Evolutionary conservation across 2,329 filamentous ascomycete genomes (phyloP), one percentile per base, ranked within the genome.

Genomic region (Paramyrothecium sp.): DNA sequence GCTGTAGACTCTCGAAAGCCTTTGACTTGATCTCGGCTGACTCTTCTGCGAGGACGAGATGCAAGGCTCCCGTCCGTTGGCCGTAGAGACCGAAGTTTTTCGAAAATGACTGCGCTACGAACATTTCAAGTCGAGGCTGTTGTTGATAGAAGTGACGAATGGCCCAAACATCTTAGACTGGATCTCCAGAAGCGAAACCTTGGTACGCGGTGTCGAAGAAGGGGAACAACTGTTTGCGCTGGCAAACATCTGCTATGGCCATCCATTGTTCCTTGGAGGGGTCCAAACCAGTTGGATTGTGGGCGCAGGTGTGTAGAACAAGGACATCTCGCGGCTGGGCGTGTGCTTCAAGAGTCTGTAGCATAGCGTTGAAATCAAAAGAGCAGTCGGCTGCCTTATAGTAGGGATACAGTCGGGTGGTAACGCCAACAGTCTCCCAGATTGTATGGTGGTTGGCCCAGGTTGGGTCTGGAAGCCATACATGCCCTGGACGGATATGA

Each of bases 361-460:
- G 58, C 64, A 73, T 68, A 33, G 61, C 67, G 2, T 63, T 59
- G 48, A 75, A 70, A 58, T 74, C 63, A 3, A 75, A 49, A 1
- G 59, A 56, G 7, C 54, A 56, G 2, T 58, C 67, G 2, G 52
- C 19, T 1, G 59, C 48, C 46, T 72, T 23, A 56, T 67, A 75
- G 58, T 75, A 73, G 2, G 69, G 67, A 41, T 72, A 75, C 3
- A 55, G 53, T 16, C 46, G 53, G 19, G 56, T 59, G 16, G 59
- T 54, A 10, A 73, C 59, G 3, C 46, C 44, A 2, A 59, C 63
- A 4, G 63, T 54, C n/a, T 65, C 59, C 66, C 70, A 76, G 38
- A 74, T 67, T 13, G 63, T 60, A 7, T 60, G 48, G 55, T 75
- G 62, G 22, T 62, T 97, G 81, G 82, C 94, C 62, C 63, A 65